phyloP scores from a whole-genome alignment of 2,329 filamentous ascomycete species.

The Cordyceps javanica region DNA sequence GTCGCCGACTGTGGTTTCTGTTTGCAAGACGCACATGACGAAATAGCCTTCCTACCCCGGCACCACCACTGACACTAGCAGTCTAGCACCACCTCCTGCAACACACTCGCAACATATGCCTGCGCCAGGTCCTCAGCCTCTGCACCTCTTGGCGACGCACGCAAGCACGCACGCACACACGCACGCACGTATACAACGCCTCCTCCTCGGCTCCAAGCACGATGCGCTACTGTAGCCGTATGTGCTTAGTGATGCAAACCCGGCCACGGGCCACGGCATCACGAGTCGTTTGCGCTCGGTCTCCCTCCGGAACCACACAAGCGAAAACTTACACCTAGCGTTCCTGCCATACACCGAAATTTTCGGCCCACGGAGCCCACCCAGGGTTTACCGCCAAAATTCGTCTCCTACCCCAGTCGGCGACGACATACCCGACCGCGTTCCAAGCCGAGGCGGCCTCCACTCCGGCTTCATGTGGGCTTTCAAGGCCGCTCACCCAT shows the following conservation, averaged over 20 bases:
- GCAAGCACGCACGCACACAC: too few species aligned
- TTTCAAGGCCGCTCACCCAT: background rate
- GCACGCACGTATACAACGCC: too few species aligned
- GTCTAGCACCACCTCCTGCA: background rate
- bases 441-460: background rate
- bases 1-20: background rate
- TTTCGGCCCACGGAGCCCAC: background rate
- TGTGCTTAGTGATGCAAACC: too few species aligned
- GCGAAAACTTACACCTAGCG: background rate
- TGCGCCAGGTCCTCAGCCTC: background rate
- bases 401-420: background rate
- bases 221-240: constrained; percentile 8
- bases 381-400: background rate
- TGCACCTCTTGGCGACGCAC: background rate
- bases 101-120: background rate
- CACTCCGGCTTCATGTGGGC: constrained; percentile 1
- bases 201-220: background rate
- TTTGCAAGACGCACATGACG: background rate
- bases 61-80: background rate
- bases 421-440: background rate
- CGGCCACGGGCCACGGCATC: background rate
- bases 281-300: background rate
- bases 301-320: background rate
- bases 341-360: background rate
- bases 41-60: background rate